Conservation (phyloP, 345 rosid species). For the Citrus glauca region DNA sequence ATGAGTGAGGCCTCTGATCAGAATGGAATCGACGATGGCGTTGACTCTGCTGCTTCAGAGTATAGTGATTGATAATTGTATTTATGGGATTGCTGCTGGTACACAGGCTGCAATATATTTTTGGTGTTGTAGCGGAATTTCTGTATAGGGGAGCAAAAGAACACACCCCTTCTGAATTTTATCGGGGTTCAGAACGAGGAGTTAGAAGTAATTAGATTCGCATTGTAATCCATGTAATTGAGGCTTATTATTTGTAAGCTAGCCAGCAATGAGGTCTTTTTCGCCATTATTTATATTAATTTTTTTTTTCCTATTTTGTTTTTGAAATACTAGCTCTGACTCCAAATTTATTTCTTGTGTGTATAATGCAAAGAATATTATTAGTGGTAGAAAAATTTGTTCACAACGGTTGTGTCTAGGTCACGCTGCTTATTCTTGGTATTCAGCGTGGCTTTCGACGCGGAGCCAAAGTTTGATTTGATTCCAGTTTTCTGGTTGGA, state of each 20-base stretch:
- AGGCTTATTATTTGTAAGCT: constrained; percentile 9
- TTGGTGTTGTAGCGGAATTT: constrained; percentile 19
- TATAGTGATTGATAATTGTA: constrained; percentile 54
- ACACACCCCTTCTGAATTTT: background rate
- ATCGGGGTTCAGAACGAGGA: constrained; percentile 3
- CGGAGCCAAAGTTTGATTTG: too few relatives aligned
- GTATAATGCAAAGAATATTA: background rate
- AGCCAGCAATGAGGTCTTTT: background rate
- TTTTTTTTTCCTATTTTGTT: background rate
- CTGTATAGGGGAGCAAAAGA: background rate
- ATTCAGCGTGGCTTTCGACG: too few relatives aligned
- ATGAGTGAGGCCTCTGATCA: constrained; percentile 52
- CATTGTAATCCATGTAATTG: constrained; percentile 11
- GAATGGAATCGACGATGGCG: constrained; percentile 32
- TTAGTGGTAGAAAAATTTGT: too few relatives aligned
- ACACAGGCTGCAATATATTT: constrained; percentile 18
- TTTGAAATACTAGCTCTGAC: background rate
- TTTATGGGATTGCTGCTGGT: background rate
- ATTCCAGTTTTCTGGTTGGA: too few relatives aligned
- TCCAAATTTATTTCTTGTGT: background rate
- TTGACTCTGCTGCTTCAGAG: constrained; percentile 55
- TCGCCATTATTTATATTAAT: background rate
- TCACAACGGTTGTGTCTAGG: too few relatives aligned
- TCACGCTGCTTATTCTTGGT: too few relatives aligned
- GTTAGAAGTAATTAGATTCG: constrained; percentile 11